Evolutionary conservation across 2,329 filamentous ascomycete species (phyloP), one percentile per base, ranked within the genome.

Genomic region (Fusarium sp.): DNA sequence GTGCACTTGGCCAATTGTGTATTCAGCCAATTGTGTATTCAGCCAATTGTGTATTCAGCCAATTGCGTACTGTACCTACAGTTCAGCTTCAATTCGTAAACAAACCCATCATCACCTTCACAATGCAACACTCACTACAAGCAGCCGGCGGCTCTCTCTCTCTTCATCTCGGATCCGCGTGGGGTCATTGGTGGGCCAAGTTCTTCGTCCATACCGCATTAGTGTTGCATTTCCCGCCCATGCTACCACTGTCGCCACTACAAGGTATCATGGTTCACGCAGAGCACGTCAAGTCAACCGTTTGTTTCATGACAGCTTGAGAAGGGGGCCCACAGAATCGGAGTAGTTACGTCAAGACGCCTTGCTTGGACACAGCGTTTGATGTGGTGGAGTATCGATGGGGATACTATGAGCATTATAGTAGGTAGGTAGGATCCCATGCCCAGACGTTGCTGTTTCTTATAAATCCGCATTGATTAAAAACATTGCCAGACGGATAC

Each of bases 231-330:
- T 25, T 9, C 10, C 56, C 54, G 55, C 48, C 55, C 59, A 19
- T 19, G 41, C 54, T 60, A 32, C 31, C 31, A 33, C n/a, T 9
- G 11, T 43, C 23, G 37, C 56, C 53, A 63, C 42, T 13, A 23
- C 4, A 17, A 52, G 29, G 21, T 27, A 56, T 61, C 56, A 39
- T 25, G 23, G 23, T 25, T 25, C 23, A 25, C 6, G 8, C 23
- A 42, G 43, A 53, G 23, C 43, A 39, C 56, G 56, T 65, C 52
- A 57, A 61, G n/a, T n/a, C n/a, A n/a, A n/a, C n/a, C n/a, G n/a
- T n/a, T 25, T 21, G 27, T 31, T 43, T 11, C 19, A 6, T 29
- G 13, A 13, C 27, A 19, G 31, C 31, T n/a, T 17, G 15, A 25
- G 14, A 14, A 6, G 17, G 50, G 47, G 47, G 32, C 45, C 56